phyloP scores from a whole-genome alignment of 2,329 filamentous ascomycete species.

The Amphichorda felina region DNA sequence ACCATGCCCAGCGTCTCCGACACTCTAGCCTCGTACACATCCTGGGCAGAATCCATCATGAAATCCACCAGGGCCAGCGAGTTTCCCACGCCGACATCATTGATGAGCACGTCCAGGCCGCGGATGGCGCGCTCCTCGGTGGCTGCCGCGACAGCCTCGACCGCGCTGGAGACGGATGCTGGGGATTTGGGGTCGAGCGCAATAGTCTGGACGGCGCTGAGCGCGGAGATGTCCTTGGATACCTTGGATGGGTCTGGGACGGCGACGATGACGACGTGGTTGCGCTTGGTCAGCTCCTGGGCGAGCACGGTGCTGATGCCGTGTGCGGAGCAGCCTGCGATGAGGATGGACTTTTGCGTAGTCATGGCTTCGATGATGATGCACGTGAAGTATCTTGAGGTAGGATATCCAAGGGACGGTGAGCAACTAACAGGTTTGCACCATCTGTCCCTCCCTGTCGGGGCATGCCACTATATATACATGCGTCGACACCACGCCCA shows the following conservation, averaged over 20 bases:
- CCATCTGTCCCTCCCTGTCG: neutral
- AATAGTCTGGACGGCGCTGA: neutral
- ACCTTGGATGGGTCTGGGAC: no score
- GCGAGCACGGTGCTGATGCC: no score
- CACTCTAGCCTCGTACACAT: neutral
- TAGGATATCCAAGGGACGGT: no score
- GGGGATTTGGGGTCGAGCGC: neutral
- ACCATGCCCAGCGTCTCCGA: neutral
- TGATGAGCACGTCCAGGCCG: neutral
- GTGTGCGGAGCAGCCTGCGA: no score
- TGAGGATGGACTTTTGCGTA: no score
- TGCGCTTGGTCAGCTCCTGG: no score
- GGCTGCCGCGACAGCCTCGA: neutral
- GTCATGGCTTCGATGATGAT: no score
- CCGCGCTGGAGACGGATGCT: neutral
- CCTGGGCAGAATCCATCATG: neutral
- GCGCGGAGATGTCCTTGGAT: neutral
- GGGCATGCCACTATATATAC: neutral
- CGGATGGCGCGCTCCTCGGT: neutral
- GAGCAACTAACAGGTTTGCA: no score
- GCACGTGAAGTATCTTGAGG: no score
- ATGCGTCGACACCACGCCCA: no score
- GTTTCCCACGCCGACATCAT: neutral
- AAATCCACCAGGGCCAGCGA: neutral
- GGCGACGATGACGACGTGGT: no score